These are phyloP conservation scores for Panicum hallii DNA, from an alignment of 202 grass and related monocot genomes.

Conservation along the genomic window DNA sequence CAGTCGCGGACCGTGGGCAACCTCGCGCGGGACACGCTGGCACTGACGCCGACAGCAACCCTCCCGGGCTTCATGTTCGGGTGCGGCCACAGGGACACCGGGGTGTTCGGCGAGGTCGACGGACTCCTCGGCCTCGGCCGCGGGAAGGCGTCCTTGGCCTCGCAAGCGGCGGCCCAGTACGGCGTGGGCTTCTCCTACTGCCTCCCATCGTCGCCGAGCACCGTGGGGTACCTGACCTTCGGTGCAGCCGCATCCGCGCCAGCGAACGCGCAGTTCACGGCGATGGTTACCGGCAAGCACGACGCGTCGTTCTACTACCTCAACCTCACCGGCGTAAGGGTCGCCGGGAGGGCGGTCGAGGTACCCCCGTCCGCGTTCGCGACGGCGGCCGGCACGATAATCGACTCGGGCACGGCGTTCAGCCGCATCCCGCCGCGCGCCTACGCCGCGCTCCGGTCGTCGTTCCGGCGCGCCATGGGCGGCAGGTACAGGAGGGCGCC, in stretches of 20 bases:
- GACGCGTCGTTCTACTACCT: slow-evolving; percentile 64
- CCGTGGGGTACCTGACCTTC: slow-evolving; percentile 58
- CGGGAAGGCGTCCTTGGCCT: slow-evolving; percentile 53
- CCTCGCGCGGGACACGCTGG: slow-evolving; percentile 64
- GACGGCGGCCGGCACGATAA: slow-evolving; percentile 36
- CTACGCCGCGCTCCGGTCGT: slow-evolving; percentile 51
- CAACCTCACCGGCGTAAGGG: slow-evolving; percentile 52
- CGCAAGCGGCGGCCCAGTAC: slow-evolving; percentile 50
- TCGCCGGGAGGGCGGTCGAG: slow-evolving; percentile 48
- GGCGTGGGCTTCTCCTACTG: slow-evolving; percentile 77
- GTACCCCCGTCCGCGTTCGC: slow-evolving; percentile 43
- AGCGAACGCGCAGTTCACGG: slow-evolving; percentile 54
- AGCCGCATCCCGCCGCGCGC: slow-evolving; percentile 64
- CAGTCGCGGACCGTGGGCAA: slow-evolving; percentile 49
- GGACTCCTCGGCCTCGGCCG: slow-evolving; percentile 75
- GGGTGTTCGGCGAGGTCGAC: slow-evolving; percentile 57
- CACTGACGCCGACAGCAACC: slow-evolving; percentile 25
- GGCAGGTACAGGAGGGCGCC: slow-evolving; percentile 48
- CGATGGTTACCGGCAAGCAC: slow-evolving; percentile 30
- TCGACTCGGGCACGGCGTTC: slow-evolving; percentile 90
- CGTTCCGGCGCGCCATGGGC: slow-evolving; percentile 54
- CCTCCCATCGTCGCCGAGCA: slow-evolving; percentile 65
- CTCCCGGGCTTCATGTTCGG: slow-evolving; percentile 73
- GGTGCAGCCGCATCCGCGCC: slow-evolving; percentile 5
- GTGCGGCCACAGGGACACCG: slow-evolving; percentile 58